Base-by-base conservation (phyloP, 164 flowering plant genomes). In the Macadamia integrifolia region DNA sequence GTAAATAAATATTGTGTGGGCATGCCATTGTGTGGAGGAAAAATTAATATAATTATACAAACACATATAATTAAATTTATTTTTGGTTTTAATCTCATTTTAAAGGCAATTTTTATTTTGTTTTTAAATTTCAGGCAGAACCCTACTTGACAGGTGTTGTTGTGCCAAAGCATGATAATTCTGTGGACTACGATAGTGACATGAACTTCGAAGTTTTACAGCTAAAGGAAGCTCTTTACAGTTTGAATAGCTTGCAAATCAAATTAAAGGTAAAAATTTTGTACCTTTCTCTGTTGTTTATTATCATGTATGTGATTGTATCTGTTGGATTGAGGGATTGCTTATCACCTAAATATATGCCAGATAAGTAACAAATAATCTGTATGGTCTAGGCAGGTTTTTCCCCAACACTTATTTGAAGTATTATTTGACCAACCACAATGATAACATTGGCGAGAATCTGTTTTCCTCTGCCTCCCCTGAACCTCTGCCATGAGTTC, bases 71-170 rank as follows among this genome's bases (percentile, higher is more conserved):
- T 40, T 23, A 68, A 31, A 58, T 59, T 46, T 50, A 48, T 49
- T 58, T 6, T 13, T 49, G 40, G 9, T 43, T 18, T 30, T 28
- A 58, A 60, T 62, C 31, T 69, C 61, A 56, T 9, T 59, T 28
- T 56, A 14, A 29, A 9, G 9, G 17, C 23, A 23, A 58, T 63
- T 32, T 55, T 60, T 17, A n/a, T n/a, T 65, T 46, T 46, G 0
- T 10, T 61, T 62, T 23, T 23, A 23, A 23, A 55, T 50, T 48
- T 29, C 82, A 88, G 93, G 78, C 74, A 64, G 86, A 86, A 64
- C 93, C 93, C 70, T 86, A 80, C 80, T 78, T 84, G 66, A 75
- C 60, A 77, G 93, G 93, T 63, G 70, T 66, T 42, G 81, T 88
- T 66, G 58, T 71, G 60, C 88, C 93, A 2, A 59, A 77, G 70